Conservation (phyloP, 306 rosid genomes). For the Hippophae tibetana region DNA sequence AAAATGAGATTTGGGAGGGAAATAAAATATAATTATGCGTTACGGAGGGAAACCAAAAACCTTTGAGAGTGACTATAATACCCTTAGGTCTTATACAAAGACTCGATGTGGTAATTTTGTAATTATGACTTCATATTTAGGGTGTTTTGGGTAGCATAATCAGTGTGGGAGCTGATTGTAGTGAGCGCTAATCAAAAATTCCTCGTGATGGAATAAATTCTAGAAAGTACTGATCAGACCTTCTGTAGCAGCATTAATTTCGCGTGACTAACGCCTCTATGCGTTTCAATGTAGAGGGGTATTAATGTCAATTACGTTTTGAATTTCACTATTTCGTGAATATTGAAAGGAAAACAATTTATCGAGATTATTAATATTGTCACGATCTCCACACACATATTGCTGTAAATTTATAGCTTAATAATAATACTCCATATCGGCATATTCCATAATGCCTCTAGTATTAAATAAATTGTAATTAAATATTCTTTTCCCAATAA, state of each 20-base stretch:
- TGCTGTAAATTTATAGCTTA: too few species aligned
- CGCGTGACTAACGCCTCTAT: slow-evolving; percentile 26
- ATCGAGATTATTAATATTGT: too few species aligned
- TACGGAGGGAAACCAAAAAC: slow-evolving; percentile 19
- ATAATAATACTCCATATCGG: too few species aligned
- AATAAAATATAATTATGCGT: neutral
- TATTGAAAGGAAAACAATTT: neutral
- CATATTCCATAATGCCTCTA: too few species aligned
- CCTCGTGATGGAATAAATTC: slow-evolving; percentile 23
- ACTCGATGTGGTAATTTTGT: slow-evolving; percentile 1
- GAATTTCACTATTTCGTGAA: neutral
- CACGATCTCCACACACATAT: too few species aligned
- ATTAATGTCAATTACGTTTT: slow-evolving; percentile 12
- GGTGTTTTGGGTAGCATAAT: neutral
- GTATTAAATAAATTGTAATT: too few species aligned
- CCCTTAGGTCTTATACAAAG: neutral
- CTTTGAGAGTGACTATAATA: slow-evolving; percentile 3
- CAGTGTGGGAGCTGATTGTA: neutral
- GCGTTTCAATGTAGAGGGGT: slow-evolving; percentile 5
- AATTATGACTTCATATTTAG: neutral
- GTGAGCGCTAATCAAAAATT: slow-evolving; percentile 10
- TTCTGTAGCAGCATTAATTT: slow-evolving; percentile 12
- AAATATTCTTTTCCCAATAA: too few species aligned
- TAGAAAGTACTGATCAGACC: slow-evolving; percentile 14
- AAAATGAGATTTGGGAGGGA: slow-evolving; percentile 18